Percentiles rank a stretch among this genome's conserved stretches.
These are phyloP conservation scores for Cytidiella melzeri DNA, from an alignment of 768 basidiomycete genomes.

Conservation along the genomic window DNA sequence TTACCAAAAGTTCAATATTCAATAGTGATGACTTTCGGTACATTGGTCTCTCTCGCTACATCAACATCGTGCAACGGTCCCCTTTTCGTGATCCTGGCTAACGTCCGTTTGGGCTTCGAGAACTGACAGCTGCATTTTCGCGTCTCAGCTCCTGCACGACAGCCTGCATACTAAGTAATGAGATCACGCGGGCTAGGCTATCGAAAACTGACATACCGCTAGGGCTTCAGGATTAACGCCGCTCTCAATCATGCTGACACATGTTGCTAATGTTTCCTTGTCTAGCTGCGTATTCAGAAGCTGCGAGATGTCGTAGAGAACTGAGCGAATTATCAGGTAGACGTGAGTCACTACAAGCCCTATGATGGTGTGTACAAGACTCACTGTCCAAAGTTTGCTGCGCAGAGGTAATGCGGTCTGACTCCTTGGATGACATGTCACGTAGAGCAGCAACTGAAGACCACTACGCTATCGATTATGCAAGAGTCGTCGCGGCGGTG, in stretches of 20 bases:
- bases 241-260: slow-evolving; percentile 87
- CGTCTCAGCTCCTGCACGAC: slow-evolving; percentile 80
- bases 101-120: no score
- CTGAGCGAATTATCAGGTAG: slow-evolving; percentile 33
- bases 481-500: no score
- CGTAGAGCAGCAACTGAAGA: no score
- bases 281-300: slow-evolving; percentile 82
- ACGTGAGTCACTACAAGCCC: background rate
- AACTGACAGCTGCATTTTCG: slow-evolving; percentile 40
- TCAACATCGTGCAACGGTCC: no score
- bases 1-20: background rate
- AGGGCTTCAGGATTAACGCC: slow-evolving; percentile 91
- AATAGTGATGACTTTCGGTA: no score
- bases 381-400: slow-evolving; percentile 67
- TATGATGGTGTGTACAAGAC: background rate
- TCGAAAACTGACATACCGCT: slow-evolving; percentile 51
- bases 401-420: slow-evolving; percentile 56
- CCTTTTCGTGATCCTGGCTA: no score
- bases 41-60: no score
- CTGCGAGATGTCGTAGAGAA: slow-evolving; percentile 83
- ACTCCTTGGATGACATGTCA: slow-evolving; percentile 14
- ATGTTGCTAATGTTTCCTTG: slow-evolving; percentile 87
- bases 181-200: slow-evolving; percentile 4
- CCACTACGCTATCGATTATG: no score
- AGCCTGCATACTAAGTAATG: slow-evolving; percentile 40